Conservation (phyloP, 2,329 filamentous ascomycete genomes). For the Madurella fahalii region DNA sequence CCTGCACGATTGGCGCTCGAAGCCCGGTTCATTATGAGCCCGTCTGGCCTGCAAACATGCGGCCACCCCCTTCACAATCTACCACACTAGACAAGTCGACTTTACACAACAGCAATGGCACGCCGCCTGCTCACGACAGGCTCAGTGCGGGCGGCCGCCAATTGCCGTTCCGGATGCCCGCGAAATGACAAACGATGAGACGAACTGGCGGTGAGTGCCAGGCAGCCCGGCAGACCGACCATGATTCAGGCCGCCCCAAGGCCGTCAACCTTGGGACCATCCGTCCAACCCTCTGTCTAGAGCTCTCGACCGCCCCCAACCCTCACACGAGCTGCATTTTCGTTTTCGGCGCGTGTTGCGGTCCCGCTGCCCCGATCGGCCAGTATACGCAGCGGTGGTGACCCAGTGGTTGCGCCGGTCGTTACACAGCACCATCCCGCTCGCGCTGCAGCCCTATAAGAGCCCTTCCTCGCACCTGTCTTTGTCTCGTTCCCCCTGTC, state of each 20-base stretch:
- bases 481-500: too few relatives aligned
- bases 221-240: neutral
- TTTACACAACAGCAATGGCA: constrained; percentile 20
- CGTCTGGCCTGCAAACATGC: constrained; percentile 28
- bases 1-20: neutral
- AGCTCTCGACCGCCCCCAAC: neutral
- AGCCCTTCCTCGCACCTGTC: neutral
- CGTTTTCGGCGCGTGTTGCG: neutral
- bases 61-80: constrained; percentile 24
- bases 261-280: neutral
- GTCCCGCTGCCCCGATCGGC: too few relatives aligned
- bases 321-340: neutral
- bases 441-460: constrained; percentile 19
- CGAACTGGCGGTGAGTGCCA: constrained; percentile 26
- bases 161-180: constrained; percentile 1
- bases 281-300: neutral
- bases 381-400: neutral
- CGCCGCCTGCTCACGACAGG: constrained; percentile 13
- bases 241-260: neutral
- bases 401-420: neutral
- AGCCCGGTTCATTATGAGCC: neutral
- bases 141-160: constrained; percentile 14
- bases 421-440: constrained; percentile 12
- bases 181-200: constrained; percentile 12
- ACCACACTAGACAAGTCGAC: constrained; percentile 4